These are phyloP conservation scores for Beta vulgaris DNA, from an alignment of 148 eudicot genomes.

Conservation along the genomic window DNA sequence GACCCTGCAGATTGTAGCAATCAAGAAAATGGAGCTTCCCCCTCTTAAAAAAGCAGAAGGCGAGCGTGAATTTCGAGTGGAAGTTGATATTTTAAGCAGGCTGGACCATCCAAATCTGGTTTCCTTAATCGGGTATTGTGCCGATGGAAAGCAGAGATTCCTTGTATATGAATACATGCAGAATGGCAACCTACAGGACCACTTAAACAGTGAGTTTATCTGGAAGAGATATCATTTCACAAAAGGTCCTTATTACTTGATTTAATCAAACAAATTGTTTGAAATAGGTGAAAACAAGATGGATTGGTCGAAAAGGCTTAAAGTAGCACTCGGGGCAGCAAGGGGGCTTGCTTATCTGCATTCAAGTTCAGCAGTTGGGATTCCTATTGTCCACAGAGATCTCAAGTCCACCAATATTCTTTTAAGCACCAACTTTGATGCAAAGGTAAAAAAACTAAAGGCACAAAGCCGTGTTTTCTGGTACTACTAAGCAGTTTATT, in stretches of 20 bases:
- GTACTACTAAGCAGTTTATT: neutral
- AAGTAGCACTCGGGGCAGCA: constrained; percentile 95
- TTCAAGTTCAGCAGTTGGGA: constrained; percentile 84
- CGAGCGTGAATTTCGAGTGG: constrained; percentile 88
- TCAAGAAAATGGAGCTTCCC: constrained; percentile 94
- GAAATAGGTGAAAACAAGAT: constrained; percentile 67
- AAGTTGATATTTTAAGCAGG: constrained; percentile 92
- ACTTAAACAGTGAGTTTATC: constrained; percentile 57
- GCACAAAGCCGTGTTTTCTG: neutral
- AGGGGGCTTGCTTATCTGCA: constrained; percentile 93
- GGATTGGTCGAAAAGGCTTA: constrained; percentile 90
- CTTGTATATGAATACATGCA: constrained; percentile 90
- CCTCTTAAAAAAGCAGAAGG: constrained; percentile 78
- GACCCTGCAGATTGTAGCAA: constrained; percentile 71
- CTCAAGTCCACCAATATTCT: constrained; percentile 97
- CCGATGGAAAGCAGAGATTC: constrained; percentile 81
- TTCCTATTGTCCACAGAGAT: constrained; percentile 93
- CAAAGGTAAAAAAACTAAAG: constrained; percentile 54
- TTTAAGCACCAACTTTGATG: constrained; percentile 65
- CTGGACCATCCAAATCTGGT: constrained; percentile 91
- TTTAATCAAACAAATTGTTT: constrained; percentile 9
- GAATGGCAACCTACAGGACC: constrained; percentile 88
- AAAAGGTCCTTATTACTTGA: constrained; percentile 4
- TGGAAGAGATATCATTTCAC: neutral
- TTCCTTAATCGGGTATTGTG: constrained; percentile 85